These are phyloP conservation scores for Penicillium sp. DNA, from an alignment of 2,329 filamentous ascomycete species.

Conservation along the genomic window DNA sequence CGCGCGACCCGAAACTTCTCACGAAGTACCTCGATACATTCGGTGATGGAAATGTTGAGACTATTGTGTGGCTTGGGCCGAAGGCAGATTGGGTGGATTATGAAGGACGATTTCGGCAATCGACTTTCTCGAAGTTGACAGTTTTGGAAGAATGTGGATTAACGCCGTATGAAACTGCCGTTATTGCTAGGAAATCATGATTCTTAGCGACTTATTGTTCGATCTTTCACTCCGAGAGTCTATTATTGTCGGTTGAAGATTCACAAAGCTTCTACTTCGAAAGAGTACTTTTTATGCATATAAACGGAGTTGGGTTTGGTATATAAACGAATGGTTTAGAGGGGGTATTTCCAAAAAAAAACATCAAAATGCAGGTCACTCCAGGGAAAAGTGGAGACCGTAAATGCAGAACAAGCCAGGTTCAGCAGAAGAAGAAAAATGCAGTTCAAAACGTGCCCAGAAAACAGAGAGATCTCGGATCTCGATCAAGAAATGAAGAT, in stretches of 20 bases:
- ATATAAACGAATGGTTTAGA: not conserved
- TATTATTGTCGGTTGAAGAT: no score
- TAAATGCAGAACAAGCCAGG: constrained; percentile 2
- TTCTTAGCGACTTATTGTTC: no score
- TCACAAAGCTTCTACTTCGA: no score
- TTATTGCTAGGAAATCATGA: constrained; percentile 20
- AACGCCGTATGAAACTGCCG: constrained; percentile 30
- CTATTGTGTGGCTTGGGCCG: constrained; percentile 38
- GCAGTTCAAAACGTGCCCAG: not conserved
- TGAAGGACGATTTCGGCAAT: constrained; percentile 30
- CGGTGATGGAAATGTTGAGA: constrained; percentile 15
- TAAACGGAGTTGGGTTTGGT: not conserved
- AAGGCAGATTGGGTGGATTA: constrained; percentile 36
- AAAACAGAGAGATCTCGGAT: constrained; percentile 11
- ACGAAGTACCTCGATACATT: constrained; percentile 46
- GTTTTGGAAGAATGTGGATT: constrained; percentile 28
- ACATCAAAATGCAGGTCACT: not conserved
- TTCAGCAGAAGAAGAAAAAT: constrained; percentile 8
- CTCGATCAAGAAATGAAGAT: not conserved
- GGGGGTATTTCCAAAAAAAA: constrained; percentile 1
- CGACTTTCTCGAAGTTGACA: constrained; percentile 22
- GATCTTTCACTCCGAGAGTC: no score
- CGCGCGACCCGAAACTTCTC: constrained; percentile 53
- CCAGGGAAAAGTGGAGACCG: not conserved
- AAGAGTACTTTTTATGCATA: no score